Evolutionary conservation across 495 filamentous ascomycete species (phyloP), one percentile per base, ranked within the genome.

Genomic region (Podospora pseudoanserina): DNA sequence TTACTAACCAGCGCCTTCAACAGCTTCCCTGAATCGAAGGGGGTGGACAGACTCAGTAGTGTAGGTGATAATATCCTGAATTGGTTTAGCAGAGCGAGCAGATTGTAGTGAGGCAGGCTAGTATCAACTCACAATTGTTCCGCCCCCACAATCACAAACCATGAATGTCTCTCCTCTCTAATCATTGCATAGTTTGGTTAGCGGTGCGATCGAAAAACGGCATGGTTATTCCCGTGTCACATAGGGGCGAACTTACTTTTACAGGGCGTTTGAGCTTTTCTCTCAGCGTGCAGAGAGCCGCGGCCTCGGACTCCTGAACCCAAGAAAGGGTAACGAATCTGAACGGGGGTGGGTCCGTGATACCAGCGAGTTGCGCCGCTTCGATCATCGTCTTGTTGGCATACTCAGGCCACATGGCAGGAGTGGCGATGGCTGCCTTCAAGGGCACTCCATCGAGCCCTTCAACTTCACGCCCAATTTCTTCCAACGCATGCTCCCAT

Each of bases 141-240:
- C 49, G 28, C 63, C 63, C 1, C 63, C 63, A 56, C 63, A 53
- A 11, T 65, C 49, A 28, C 63, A 65, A 0, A 65, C 63, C n/a
- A 65, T 30, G 15, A 65, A 65, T 20, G 49, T 57, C n/a, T 65
- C 63, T 28, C 63, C 63, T 27, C 56, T 26, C 23, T 65, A 26
- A 11, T 49, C 30, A 32, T 4, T 32, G 6, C 30, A 2, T 32
- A 5, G 30, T 7, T 7, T 7, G 30, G 2, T 32, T 7, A 32
- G 30, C 30, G 20, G 20, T 20, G 20, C 20, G 20, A 20, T 20
- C 20, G 20, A 20, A 20, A 20, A 20, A 20, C 20, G 20, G 20
- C 20, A 20, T 20, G 20, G 20, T 20, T 20, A 0, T 20, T 20
- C 20, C 20, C 20, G 20, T 20, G 20, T 20, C 20, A 20, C 20